Conservation (phyloP, 495 filamentous ascomycete genomes). For the Articulospora tetracladia region DNA sequence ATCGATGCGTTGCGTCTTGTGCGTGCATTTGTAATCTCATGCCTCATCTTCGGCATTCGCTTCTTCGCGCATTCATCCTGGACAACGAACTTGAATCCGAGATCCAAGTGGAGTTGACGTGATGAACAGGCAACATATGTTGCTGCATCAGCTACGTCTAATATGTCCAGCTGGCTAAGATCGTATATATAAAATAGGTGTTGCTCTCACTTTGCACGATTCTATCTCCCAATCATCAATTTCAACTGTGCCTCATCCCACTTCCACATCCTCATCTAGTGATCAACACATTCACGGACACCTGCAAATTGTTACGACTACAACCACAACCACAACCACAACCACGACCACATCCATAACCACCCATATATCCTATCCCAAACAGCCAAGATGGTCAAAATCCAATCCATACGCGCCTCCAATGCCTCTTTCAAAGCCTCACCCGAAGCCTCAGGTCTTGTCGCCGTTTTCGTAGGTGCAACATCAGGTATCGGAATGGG, state of each 20-base stretch:
- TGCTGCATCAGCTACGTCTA: too few species aligned
- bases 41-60: background rate
- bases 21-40: background rate
- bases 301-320: too few species aligned
- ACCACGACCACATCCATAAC: background rate
- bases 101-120: background rate
- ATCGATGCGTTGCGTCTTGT: background rate
- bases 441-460: background rate
- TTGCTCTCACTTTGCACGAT: background rate
- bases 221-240: background rate
- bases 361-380: too few species aligned
- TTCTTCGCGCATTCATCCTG: background rate
- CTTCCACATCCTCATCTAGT: background rate
- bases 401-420: constrained; percentile 21
- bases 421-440: constrained; percentile 18
- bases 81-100: background rate
- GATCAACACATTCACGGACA: background rate
- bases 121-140: background rate
- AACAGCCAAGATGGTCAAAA: constrained; percentile 21
- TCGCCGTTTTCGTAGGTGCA: constrained; percentile 34
- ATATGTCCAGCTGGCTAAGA: too few species aligned
- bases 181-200: background rate
- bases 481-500: constrained; percentile 40
- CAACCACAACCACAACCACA: background rate
- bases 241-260: background rate